Evolutionary conservation across 1,284 basidiomycete genomes (phyloP).

Genomic region (Fomitopsis pinicola): DNA sequence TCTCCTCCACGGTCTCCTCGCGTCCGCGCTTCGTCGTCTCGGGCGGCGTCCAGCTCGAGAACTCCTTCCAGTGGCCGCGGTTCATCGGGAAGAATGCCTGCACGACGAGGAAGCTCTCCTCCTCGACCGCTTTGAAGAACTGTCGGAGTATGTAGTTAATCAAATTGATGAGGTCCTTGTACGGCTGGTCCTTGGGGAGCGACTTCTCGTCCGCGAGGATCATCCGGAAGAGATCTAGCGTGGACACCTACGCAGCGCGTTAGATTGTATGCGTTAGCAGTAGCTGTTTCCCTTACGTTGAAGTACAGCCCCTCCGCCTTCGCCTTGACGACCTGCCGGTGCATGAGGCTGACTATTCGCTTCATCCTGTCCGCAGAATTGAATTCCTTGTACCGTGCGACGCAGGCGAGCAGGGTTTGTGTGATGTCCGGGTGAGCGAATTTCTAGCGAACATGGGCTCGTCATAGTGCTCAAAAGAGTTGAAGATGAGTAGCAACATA

Average conservation of each 20-base stretch:
- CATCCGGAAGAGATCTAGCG: slow-evolving; percentile 77
- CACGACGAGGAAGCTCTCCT: slow-evolving; percentile 80
- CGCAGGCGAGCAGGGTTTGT: slow-evolving; percentile 76
- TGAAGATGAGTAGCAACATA: slow-evolving; percentile 33
- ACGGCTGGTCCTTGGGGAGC: slow-evolving; percentile 72
- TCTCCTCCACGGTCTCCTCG: slow-evolving; percentile 34
- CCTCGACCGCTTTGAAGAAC: slow-evolving; percentile 86
- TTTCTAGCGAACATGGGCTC: slow-evolving; percentile 43
- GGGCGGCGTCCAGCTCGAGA: slow-evolving; percentile 78
- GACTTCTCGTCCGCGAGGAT: slow-evolving; percentile 76
- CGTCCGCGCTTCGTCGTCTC: slow-evolving; percentile 39
- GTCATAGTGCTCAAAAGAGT: not conserved
- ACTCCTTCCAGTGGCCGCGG: slow-evolving; percentile 80
- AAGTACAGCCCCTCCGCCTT: slow-evolving; percentile 92
- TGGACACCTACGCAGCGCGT: slow-evolving; percentile 61
- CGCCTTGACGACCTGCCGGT: slow-evolving; percentile 83
- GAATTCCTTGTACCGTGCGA: slow-evolving; percentile 80
- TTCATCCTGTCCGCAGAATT: slow-evolving; percentile 78
- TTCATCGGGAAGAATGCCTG: slow-evolving; percentile 90
- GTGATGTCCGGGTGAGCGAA: slow-evolving; percentile 84
- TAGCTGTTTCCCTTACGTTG: slow-evolving; percentile 52
- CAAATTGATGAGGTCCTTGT: slow-evolving; percentile 78
- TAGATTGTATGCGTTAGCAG: not conserved
- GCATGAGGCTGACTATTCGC: slow-evolving; percentile 80
- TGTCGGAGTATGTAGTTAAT: slow-evolving; percentile 84